These are phyloP conservation scores for Pyrenophora graminea DNA, from an alignment of 2,329 filamentous ascomycete species.

Conservation along the genomic window DNA sequence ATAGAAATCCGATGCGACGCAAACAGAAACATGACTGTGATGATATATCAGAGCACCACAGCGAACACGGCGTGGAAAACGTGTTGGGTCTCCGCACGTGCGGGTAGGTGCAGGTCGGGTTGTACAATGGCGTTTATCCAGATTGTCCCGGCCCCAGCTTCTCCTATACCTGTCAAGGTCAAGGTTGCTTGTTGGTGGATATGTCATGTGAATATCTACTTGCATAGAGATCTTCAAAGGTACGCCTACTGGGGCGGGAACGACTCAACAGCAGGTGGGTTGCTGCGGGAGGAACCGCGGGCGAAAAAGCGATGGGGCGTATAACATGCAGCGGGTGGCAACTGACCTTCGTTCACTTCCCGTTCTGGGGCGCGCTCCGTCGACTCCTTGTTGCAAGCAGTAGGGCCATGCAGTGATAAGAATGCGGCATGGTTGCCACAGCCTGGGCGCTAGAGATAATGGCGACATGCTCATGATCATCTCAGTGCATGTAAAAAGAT, in stretches of 20 bases:
- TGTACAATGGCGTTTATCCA: constrained; percentile 4
- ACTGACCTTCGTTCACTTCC: neutral
- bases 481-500: neutral
- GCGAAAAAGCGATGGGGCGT: neutral
- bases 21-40: constrained; percentile 19
- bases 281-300: neutral
- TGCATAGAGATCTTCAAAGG: neutral
- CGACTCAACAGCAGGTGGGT: neutral
- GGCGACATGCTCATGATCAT: neutral
- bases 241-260: neutral
- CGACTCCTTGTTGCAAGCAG: neutral
- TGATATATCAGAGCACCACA: neutral
- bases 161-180: neutral
- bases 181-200: neutral
- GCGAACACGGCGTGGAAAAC: neutral
- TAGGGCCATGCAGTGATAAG: neutral
- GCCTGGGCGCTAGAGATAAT: neutral
- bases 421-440: neutral
- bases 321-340: neutral
- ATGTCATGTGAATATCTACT: neutral
- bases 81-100: neutral
- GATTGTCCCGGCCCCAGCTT: neutral
- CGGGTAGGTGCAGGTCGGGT: constrained; percentile 3
- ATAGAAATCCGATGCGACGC: constrained; percentile 23
- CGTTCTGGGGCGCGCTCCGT: neutral